phyloP scores from a whole-genome alignment of 371 early-diverging fungal species.

The Lichtheimia corymbifera region DNA sequence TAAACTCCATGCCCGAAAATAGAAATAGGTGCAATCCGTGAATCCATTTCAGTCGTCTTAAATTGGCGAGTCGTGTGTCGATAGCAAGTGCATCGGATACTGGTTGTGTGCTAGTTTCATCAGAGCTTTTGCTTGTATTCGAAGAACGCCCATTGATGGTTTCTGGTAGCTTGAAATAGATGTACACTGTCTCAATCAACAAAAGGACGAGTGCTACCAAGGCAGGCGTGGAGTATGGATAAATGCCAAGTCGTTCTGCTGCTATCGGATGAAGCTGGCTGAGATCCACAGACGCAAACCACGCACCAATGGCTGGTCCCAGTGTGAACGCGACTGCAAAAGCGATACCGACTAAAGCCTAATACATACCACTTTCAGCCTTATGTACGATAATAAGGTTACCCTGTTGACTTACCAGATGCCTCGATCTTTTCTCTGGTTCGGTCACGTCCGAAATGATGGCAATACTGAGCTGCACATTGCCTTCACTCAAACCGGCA shows the following conservation, averaged over 20 bases:
- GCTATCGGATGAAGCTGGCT: conserved; percentile 46
- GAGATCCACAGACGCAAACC: conserved; percentile 80
- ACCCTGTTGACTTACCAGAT: conserved; percentile 14
- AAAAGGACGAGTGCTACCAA: conserved; percentile 83
- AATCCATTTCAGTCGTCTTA: conserved; percentile 61
- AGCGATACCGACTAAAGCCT: conserved; percentile 96
- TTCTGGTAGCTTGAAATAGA: conserved; percentile 79
- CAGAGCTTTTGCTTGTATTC: not conserved
- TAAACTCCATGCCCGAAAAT: conserved; percentile 98
- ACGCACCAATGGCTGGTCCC: conserved; percentile 94
- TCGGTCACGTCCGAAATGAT: conserved; percentile 94
- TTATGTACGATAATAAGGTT: too few relatives aligned
- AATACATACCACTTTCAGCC: not conserved
- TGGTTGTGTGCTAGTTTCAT: not conserved
- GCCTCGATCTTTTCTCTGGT: conserved; percentile 72
- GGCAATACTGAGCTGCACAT: conserved; percentile 94
- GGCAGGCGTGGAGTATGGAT: conserved; percentile 83
- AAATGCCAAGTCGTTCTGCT: conserved; percentile 60
- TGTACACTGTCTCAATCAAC: conserved; percentile 75
- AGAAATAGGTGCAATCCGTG: conserved; percentile 89
- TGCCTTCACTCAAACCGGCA: conserved; percentile 95
- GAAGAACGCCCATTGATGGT: conserved; percentile 43
- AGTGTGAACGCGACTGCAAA: conserved; percentile 95
- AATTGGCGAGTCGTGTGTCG: conserved; percentile 32
- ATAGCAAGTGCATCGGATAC: not conserved